Percentiles rank a stretch among this genome's conserved stretches.
These are phyloP conservation scores for Sarocladium strictum DNA, from an alignment of 2,329 filamentous ascomycete species.

Conservation along the genomic window DNA sequence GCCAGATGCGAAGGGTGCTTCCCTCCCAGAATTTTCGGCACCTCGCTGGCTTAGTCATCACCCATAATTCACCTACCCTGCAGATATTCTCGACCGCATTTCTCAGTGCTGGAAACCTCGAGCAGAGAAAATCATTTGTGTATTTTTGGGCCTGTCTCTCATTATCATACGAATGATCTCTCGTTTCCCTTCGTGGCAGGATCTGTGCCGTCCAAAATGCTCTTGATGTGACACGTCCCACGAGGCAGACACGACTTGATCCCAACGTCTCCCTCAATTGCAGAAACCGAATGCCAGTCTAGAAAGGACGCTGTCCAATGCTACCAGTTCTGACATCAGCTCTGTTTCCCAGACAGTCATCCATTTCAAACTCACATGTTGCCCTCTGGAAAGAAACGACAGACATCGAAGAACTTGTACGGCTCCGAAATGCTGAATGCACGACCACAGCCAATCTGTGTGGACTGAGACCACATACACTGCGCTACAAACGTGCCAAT, in stretches of 20 bases:
- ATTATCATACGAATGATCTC: too few species aligned
- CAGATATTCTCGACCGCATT: too few species aligned
- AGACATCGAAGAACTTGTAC: conserved; percentile 28
- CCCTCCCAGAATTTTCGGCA: conserved; percentile 9
- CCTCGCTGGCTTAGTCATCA: background rate
- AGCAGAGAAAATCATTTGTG: too few species aligned
- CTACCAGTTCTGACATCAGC: conserved; percentile 10
- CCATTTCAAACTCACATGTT: conserved; percentile 28
- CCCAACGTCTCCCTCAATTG: background rate
- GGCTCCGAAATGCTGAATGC: conserved; percentile 24
- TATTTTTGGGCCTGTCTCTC: too few species aligned
- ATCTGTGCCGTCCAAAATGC: too few species aligned
- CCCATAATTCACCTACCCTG: background rate
- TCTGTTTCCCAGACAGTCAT: background rate
- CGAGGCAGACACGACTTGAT: background rate
- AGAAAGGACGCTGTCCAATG: conserved; percentile 24
- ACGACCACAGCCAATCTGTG: conserved; percentile 27
- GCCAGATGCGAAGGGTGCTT: conserved; percentile 4
- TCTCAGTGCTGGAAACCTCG: too few species aligned
- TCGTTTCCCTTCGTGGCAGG: too few species aligned
- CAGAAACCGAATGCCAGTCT: too few species aligned
- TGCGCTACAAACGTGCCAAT: conserved; percentile 22
- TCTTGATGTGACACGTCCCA: too few species aligned
- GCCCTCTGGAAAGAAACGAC: conserved; percentile 27
- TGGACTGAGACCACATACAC: conserved; percentile 28